Evolutionary conservation across 2,329 filamentous ascomycete species (phyloP).

Genomic region (Cladosporium sp.): DNA sequence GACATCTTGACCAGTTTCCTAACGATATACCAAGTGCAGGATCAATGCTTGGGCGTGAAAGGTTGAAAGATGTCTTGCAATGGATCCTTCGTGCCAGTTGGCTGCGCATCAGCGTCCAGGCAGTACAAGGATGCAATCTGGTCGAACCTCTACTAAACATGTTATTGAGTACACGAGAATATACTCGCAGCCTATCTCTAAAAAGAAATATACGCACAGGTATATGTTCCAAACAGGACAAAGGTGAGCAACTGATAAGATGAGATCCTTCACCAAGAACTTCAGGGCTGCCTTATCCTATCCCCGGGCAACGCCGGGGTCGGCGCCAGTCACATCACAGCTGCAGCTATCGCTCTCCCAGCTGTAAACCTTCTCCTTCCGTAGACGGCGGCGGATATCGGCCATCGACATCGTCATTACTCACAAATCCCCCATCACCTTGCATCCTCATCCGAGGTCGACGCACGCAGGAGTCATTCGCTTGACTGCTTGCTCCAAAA

Average conservation of each 20-base stretch:
- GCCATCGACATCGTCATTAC: conserved; percentile 2
- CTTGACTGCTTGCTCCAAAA: conserved; percentile 1
- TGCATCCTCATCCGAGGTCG: background rate
- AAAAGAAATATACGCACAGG: background rate
- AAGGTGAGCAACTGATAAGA: background rate
- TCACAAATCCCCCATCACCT: background rate
- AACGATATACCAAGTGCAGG: too few relatives aligned
- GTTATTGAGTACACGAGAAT: too few relatives aligned
- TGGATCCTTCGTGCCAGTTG: too few relatives aligned
- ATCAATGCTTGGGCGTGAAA: too few relatives aligned
- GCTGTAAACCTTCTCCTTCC: conserved; percentile 8
- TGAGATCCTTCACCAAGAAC: background rate
- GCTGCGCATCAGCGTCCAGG: too few relatives aligned
- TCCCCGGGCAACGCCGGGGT: background rate
- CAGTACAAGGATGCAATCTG: too few relatives aligned
- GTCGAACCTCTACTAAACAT: too few relatives aligned
- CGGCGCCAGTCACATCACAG: conserved; percentile 4
- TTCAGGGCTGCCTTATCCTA: background rate
- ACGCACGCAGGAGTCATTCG: conserved; percentile 7
- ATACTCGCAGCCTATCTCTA: background rate
- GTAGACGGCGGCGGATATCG: background rate
- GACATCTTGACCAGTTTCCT: too few relatives aligned
- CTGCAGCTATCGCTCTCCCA: background rate
- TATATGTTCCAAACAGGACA: background rate
- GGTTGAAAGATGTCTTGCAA: too few relatives aligned